Evolutionary conservation across 768 basidiomycete genomes (phyloP).

Genomic region (Auriscalpium orientale): DNA sequence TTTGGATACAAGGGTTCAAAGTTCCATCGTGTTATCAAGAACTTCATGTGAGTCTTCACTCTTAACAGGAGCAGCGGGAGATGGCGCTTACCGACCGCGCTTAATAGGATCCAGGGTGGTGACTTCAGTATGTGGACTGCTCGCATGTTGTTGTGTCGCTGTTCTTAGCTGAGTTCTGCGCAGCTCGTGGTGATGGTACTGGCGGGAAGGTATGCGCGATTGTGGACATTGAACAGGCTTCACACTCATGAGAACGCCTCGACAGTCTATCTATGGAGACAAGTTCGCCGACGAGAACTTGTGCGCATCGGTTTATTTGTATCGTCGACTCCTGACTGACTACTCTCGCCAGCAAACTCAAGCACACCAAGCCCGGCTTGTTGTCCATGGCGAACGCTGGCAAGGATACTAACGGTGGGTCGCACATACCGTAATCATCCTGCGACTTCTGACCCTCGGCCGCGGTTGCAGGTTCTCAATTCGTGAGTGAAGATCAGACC

Average conservation of each 20-base stretch:
- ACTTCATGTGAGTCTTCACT: conserved; percentile 66
- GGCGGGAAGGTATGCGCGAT: conserved; percentile 68
- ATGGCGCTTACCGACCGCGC: too few relatives aligned
- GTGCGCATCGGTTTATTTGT: conserved; percentile 33
- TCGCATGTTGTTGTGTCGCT: background rate
- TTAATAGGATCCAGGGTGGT: conserved; percentile 86
- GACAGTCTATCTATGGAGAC: conserved; percentile 82
- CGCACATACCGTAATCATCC: background rate
- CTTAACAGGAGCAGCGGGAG: too few relatives aligned
- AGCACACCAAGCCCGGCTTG: conserved; percentile 80
- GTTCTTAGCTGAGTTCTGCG: conserved; percentile 11
- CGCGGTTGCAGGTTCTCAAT: conserved; percentile 64
- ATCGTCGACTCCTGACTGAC: background rate
- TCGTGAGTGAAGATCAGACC: conserved; percentile 41
- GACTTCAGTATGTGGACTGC: conserved; percentile 74
- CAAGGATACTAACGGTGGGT: conserved; percentile 83
- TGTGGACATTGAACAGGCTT: background rate
- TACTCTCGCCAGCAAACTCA: conserved; percentile 67
- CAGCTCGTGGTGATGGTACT: conserved; percentile 81
- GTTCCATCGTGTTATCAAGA: conserved; percentile 94
- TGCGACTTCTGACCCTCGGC: conserved; percentile 7
- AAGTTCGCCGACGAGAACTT: conserved; percentile 96
- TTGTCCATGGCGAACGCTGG: conserved; percentile 95
- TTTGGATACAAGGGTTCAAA: conserved; percentile 93
- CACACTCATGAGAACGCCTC: background rate